Evolutionary conservation across 768 basidiomycete genomes (phyloP).

Genomic region (Trichaptum fuscoviolaceum): DNA sequence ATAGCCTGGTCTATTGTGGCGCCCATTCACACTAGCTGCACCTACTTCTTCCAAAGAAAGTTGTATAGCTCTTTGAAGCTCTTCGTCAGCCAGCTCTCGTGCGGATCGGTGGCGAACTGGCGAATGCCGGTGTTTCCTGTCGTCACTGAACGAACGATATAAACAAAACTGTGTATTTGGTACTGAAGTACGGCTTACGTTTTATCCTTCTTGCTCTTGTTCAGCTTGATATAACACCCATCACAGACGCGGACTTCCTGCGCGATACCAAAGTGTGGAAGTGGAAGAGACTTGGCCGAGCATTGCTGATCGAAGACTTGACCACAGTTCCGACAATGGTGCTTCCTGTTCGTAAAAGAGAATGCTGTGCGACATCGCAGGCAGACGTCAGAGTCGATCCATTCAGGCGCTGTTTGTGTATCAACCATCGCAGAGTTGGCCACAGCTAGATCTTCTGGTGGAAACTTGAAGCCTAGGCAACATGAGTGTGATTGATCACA

Average conservation of each 20-base stretch:
- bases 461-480: conserved; percentile 69
- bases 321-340: conserved; percentile 98
- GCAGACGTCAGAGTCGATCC: conserved; percentile 96
- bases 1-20: conserved; percentile 54
- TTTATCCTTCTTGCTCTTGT: conserved; percentile 51
- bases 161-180: conserved; percentile 1
- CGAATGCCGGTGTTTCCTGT: conserved; percentile 49
- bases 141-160: conserved; percentile 13
- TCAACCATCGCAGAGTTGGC: conserved; percentile 84
- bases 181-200: conserved; percentile 32
- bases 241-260: conserved; percentile 95
- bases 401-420: conserved; percentile 89
- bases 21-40: conserved; percentile 32
- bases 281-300: conserved; percentile 73
- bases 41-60: conserved; percentile 80
- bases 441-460: conserved; percentile 65
- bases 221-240: conserved; percentile 75
- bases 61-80: conserved; percentile 90
- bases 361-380: conserved; percentile 88
- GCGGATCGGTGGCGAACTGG: conserved; percentile 50
- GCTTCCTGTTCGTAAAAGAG: conserved; percentile 93
- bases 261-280: conserved; percentile 91
- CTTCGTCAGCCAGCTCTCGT: conserved; percentile 71
- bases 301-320: conserved; percentile 94
- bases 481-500: conserved; percentile 5